Conservation (phyloP, 768 basidiomycete genomes). For the Botryobasidium botryosum region DNA sequence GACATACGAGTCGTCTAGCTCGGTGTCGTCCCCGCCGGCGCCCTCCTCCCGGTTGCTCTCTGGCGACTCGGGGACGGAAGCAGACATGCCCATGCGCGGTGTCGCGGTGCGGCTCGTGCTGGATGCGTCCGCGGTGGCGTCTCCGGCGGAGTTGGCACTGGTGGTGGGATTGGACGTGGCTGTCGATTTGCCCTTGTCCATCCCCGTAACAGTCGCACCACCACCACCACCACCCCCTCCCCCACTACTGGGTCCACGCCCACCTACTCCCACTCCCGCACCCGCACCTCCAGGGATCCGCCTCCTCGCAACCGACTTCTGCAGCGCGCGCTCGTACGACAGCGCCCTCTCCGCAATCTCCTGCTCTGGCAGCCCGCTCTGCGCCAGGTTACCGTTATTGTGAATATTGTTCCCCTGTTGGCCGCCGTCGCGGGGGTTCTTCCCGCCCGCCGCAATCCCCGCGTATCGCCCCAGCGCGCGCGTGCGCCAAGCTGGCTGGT, state of each 20-base stretch:
- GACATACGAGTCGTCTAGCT: conserved; percentile 58
- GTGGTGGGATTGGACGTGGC: too few relatives aligned
- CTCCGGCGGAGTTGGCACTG: too few relatives aligned
- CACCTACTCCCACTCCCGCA: background rate
- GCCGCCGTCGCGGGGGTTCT: too few relatives aligned
- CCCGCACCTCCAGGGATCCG: background rate
- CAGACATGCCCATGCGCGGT: too few relatives aligned
- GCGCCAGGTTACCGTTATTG: background rate
- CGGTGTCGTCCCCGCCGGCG: conserved; percentile 37
- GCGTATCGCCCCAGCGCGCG: too few relatives aligned
- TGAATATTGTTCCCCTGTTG: background rate
- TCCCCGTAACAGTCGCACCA: background rate
- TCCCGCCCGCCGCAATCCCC: too few relatives aligned
- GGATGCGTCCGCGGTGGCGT: too few relatives aligned
- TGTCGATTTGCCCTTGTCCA: conserved; percentile 11
- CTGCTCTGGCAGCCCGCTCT: conserved; percentile 13
- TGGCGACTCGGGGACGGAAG: too few relatives aligned
- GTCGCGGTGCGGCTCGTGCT: too few relatives aligned
- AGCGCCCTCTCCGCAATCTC: conserved; percentile 35
- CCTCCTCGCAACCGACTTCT: conserved; percentile 12
- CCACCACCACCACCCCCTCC: conserved; percentile 1
- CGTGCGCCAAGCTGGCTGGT: conserved; percentile 1
- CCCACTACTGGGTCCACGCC: background rate
- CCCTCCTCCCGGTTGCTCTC: too few relatives aligned
- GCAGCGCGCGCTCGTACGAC: conserved; percentile 59